These are phyloP conservation scores for Fusarium tuaranense DNA, from an alignment of 2,329 filamentous ascomycete genomes.

Conservation along the genomic window DNA sequence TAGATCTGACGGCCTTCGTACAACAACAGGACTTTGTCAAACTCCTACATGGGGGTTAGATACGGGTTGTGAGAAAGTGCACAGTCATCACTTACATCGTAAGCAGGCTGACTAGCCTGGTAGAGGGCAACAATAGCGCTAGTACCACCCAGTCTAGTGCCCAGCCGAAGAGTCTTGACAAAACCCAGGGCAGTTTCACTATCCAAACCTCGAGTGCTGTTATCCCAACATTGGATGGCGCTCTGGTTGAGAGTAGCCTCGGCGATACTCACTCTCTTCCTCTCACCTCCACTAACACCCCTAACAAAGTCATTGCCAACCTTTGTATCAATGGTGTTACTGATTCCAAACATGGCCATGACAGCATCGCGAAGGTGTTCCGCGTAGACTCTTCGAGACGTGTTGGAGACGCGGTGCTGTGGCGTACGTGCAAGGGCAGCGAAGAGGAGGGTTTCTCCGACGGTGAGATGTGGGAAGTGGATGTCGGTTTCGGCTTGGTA, in stretches of 20 bases:
- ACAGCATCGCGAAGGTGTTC: slow-evolving; percentile 56
- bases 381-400: slow-evolving; percentile 9
- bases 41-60: slow-evolving; percentile 43
- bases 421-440: slow-evolving; percentile 25
- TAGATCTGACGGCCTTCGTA: slow-evolving; percentile 76
- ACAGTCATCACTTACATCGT: slow-evolving; percentile 44
- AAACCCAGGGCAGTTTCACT: slow-evolving; percentile 40
- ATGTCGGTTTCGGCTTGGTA: slow-evolving; percentile 31
- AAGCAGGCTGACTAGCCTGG: slow-evolving; percentile 62
- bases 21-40: slow-evolving; percentile 76
- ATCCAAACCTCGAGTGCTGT: slow-evolving; percentile 44
- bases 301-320: slow-evolving; percentile 77
- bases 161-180: slow-evolving; percentile 51
- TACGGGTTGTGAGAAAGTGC: no score
- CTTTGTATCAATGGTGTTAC: slow-evolving; percentile 76
- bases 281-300: slow-evolving; percentile 80
- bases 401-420: slow-evolving; percentile 15
- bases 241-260: slow-evolving; percentile 72
- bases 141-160: slow-evolving; percentile 68
- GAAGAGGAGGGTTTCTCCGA: slow-evolving; percentile 28
- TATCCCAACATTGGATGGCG: slow-evolving; percentile 50
- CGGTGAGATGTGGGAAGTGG: slow-evolving; percentile 29
- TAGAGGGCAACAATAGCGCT: slow-evolving; percentile 73
- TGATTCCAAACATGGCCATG: slow-evolving; percentile 72
- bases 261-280: slow-evolving; percentile 81